These are phyloP conservation scores for Brassica juncea DNA, from an alignment of 345 rosid species.

Conservation along the genomic window DNA sequence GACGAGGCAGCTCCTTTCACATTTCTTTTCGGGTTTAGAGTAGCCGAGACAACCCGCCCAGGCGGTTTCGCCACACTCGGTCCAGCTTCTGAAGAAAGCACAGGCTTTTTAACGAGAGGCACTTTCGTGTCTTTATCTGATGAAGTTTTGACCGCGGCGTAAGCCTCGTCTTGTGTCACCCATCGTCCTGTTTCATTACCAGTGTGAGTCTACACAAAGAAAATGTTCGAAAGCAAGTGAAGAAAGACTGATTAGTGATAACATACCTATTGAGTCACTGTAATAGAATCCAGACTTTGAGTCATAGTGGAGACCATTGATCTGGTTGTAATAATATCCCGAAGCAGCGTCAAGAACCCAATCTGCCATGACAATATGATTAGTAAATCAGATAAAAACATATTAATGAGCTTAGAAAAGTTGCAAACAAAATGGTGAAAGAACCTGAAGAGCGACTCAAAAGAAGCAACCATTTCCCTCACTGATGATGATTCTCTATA, in stretches of 20 bases:
- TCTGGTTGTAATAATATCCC: slow-evolving; percentile 66
- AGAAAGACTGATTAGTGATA: background rate
- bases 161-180: slow-evolving; percentile 88
- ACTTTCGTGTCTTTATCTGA: slow-evolving; percentile 44
- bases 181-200: slow-evolving; percentile 70
- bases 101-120: slow-evolving; percentile 44
- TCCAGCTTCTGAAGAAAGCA: slow-evolving; percentile 38
- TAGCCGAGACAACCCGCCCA: slow-evolving; percentile 64
- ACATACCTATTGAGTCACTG: slow-evolving; percentile 76
- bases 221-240: background rate
- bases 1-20: slow-evolving; percentile 76
- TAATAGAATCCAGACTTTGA: slow-evolving; percentile 82
- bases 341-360: slow-evolving; percentile 73
- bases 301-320: slow-evolving; percentile 68
- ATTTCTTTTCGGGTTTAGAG: slow-evolving; percentile 66
- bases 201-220: slow-evolving; percentile 25
- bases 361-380: slow-evolving; percentile 37
- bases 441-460: slow-evolving; percentile 41
- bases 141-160: slow-evolving; percentile 48
- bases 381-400: slow-evolving; percentile 34
- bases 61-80: slow-evolving; percentile 46
- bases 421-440: slow-evolving; percentile 25
- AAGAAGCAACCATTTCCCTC: slow-evolving; percentile 16
- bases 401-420: background rate
- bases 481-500: slow-evolving; percentile 34